A percentile compares a stretch with the other conserved stretches of the same genome.
phyloP scores from a whole-genome alignment of 768 basidiomycete genomes.

The Punctularia strigosozonata region DNA sequence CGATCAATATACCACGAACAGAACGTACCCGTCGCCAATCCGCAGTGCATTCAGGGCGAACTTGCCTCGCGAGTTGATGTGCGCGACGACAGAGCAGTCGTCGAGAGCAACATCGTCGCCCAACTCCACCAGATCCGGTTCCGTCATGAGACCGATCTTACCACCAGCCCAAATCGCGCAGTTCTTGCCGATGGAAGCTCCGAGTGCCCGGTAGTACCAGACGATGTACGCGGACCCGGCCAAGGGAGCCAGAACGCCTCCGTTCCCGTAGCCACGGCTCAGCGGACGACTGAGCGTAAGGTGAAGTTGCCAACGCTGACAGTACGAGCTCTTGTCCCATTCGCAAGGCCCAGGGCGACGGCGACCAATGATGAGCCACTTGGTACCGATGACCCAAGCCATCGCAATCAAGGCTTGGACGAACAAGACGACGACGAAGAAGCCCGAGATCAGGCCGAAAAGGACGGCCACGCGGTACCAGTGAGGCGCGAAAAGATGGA shows the following conservation, averaged over 20 bases:
- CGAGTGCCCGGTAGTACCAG: slow-evolving; percentile 32
- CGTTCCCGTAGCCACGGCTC: slow-evolving; percentile 30
- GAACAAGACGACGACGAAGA: slow-evolving; percentile 26
- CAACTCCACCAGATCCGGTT: slow-evolving; percentile 34
- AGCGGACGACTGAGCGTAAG: slow-evolving; percentile 24
- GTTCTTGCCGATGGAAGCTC: slow-evolving; percentile 31
- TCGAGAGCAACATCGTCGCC: slow-evolving; percentile 32
- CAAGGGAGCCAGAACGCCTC: slow-evolving; percentile 28
- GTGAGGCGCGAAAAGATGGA: slow-evolving; percentile 21
- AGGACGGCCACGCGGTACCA: slow-evolving; percentile 30
- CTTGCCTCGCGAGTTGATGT: slow-evolving; percentile 34
- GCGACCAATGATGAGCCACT: slow-evolving; percentile 31
- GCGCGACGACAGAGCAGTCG: slow-evolving; percentile 35
- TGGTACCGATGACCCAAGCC: slow-evolving; percentile 29
- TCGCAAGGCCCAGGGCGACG: slow-evolving; percentile 27
- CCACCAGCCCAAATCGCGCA: slow-evolving; percentile 29
- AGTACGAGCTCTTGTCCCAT: slow-evolving; percentile 37
- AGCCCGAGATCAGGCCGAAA: slow-evolving; percentile 26
- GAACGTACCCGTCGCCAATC: slow-evolving; percentile 24
- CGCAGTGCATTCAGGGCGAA: slow-evolving; percentile 31
- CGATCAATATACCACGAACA: not conserved
- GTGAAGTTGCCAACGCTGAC: slow-evolving; percentile 39
- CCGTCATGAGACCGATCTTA: slow-evolving; percentile 32
- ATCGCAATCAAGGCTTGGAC: slow-evolving; percentile 25
- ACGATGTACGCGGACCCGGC: slow-evolving; percentile 31